Conservation (phyloP, 2,329 filamentous ascomycete species). For the Clarireedia sp. region DNA sequence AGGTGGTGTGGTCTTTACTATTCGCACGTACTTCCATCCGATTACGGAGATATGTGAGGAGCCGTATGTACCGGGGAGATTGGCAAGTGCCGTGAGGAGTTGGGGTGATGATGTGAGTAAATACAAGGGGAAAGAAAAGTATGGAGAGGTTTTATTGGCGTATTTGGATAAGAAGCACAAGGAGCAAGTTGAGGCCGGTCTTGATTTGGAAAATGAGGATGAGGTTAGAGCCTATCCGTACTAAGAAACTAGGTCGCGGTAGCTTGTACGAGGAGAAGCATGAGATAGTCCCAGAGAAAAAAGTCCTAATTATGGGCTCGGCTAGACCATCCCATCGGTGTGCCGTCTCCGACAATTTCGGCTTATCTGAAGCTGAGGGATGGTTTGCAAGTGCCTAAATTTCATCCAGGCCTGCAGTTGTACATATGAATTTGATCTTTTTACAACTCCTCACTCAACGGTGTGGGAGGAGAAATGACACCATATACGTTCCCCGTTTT, state of each 20-base stretch:
- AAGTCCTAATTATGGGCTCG: no score
- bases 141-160: conserved; percentile 64
- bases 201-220: conserved; percentile 55
- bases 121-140: conserved; percentile 74
- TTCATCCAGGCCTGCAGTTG: no score
- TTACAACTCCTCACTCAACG: no score
- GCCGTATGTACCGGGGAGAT: conserved; percentile 66
- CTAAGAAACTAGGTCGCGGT: conserved; percentile 2
- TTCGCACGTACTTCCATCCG: conserved; percentile 56
- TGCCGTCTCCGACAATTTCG: no score
- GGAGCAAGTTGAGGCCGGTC: conserved; percentile 60
- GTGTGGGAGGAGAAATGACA: no score
- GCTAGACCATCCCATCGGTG: no score
- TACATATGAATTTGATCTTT: no score
- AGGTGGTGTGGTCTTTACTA: conserved; percentile 50
- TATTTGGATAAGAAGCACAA: conserved; percentile 68
- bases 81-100: conserved; percentile 71
- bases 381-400: no score
- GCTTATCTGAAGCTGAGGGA: no score
- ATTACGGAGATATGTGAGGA: conserved; percentile 49
- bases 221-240: conserved; percentile 55
- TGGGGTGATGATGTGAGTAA: conserved; percentile 70
- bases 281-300: no score
- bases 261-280: no score
- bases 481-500: no score